Base-by-base conservation (phyloP, 2,329 filamentous ascomycete species). In the Beauveria bassiana region DNA sequence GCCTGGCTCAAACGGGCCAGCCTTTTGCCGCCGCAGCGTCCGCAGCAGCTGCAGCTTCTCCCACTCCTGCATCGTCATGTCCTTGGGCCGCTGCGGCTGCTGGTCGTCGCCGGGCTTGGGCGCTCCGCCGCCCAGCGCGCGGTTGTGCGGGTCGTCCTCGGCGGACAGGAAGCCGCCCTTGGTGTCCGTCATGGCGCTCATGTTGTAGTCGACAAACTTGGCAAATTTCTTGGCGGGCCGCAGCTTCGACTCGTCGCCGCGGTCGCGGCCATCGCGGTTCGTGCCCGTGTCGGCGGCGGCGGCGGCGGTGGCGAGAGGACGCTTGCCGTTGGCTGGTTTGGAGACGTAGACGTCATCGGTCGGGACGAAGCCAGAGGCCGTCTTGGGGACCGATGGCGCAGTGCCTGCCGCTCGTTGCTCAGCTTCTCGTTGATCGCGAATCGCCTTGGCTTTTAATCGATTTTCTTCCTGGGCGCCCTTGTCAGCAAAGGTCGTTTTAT, bases 181-280 rank as follows among this genome's bases (percentile, higher is more conserved):
- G 1, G 93, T 98, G 73, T 99, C 95, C 7, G 89, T 96, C 92
- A 99, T 98, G 76, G 93, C 89, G 71, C 90, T 93, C 76, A 99
- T 95, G 74, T 99, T 95, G 77, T 97, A 98, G 71, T 99, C 95
- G 70, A 99, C 93, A 72, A 89, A 98, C 73, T 95, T 93, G 64
- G 90, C 86, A 67, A 98, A 97, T 70, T 96, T 97, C 69, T 87
- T 85, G 52, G 91, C 90, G 0, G 93, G 88, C 61, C 86, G 86
- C 55, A 96, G 86, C 49, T 73, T 63, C 72, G 70, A 78, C 18
- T 79, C 78, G 65, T 81, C 76, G 68, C 70, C 72, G 67, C 70
- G 72, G 66, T 74, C 76, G 54, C 85, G 81, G 5, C 85, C 89
- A 79, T 95, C 88, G 68, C 91, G 87, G 69, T 85, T 84, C 38